Evolutionary conservation across 2,329 filamentous ascomycete genomes (phyloP).

Genomic region (Penicillium sp.): DNA sequence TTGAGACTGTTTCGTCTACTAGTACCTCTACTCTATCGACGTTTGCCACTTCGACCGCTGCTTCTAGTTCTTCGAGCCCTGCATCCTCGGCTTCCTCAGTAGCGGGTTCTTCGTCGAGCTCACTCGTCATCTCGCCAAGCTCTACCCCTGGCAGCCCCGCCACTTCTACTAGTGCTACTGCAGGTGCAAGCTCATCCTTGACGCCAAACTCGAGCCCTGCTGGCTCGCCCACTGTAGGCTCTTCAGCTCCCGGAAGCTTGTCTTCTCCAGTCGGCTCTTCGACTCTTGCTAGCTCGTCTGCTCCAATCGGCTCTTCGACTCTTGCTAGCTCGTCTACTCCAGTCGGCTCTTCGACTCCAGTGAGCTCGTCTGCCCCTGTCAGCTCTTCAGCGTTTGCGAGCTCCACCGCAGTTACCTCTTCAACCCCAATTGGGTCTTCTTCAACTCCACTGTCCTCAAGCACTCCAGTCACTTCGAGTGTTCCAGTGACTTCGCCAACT

Average conservation of each 20-base stretch:
- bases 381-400: background rate
- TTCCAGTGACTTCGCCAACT: conserved; percentile 5
- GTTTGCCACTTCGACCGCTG: conserved; percentile 16
- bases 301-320: background rate
- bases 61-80: background rate
- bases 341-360: background rate
- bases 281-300: background rate
- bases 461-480: conserved; percentile 4
- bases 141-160: background rate
- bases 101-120: conserved; percentile 1
- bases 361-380: background rate
- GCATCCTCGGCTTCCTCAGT: background rate
- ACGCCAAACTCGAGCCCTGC: conserved; percentile 7
- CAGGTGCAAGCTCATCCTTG: background rate
- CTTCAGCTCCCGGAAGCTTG: background rate
- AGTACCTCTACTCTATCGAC: conserved; percentile 15
- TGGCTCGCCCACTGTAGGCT: background rate
- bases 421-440: background rate
- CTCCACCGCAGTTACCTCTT: background rate
- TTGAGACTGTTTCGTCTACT: background rate
- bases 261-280: background rate
- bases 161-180: background rate
- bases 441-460: conserved; percentile 30
- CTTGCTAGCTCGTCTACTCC: background rate
- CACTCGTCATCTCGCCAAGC: background rate